Percentiles rank a stretch among this genome's conserved stretches.
Conservation (phyloP, 192 early-diverging fungal genomes). For the Chytriomyces confervae region DNA sequence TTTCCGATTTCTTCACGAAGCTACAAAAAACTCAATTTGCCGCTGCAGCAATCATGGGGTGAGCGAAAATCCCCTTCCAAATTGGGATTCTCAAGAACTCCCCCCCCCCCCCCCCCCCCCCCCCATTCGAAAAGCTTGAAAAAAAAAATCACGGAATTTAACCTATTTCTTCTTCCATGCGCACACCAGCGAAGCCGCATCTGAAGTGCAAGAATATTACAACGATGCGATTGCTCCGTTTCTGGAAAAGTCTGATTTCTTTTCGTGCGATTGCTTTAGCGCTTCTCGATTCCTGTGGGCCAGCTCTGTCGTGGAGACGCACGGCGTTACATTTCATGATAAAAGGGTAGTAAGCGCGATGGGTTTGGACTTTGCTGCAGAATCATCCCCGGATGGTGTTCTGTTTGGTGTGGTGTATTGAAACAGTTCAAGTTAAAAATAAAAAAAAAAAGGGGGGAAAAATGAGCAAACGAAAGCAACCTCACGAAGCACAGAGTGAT, state of each 20-base stretch:
- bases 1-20: background rate
- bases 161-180: conserved; percentile 2
- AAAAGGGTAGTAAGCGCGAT: too few relatives aligned
- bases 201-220: conserved; percentile 29
- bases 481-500: background rate
- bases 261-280: conserved; percentile 8
- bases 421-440: background rate
- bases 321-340: background rate
- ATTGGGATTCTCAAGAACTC: too few relatives aligned
- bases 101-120: too few relatives aligned
- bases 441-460: background rate
- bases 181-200: conserved; percentile 2
- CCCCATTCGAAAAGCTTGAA: too few relatives aligned
- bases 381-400: too few relatives aligned
- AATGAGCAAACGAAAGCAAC: background rate
- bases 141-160: background rate
- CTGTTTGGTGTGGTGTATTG: background rate
- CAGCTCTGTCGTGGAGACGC: conserved; percentile 32
- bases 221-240: conserved; percentile 23
- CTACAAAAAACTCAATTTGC: conserved; percentile 3
- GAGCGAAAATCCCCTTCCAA: background rate
- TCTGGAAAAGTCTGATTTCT: background rate
- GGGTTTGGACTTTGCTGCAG: too few relatives aligned
- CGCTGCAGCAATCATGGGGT: background rate
- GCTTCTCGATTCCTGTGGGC: conserved; percentile 38